Evolutionary conservation across 192 early-diverging fungal genomes (phyloP).

Genomic region (Geranomyces variabilis): DNA sequence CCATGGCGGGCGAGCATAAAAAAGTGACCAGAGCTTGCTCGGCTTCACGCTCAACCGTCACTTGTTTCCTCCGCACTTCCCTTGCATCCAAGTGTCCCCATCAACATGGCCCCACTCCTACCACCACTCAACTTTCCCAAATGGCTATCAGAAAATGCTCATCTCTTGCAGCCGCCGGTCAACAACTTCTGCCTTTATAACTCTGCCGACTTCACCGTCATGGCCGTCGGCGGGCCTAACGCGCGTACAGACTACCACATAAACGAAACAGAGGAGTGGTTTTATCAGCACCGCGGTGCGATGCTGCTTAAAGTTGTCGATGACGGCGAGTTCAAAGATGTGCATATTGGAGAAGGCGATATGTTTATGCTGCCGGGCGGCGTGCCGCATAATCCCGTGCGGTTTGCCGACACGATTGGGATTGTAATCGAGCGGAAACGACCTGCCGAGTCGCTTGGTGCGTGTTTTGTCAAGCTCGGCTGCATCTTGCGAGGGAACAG

Average conservation of each 20-base stretch:
- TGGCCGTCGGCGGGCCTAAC: conserved; percentile 92
- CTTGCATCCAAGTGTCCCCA: neutral
- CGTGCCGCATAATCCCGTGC: conserved; percentile 93
- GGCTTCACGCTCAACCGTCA: no score
- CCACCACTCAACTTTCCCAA: conserved; percentile 86
- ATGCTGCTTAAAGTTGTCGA: conserved; percentile 92
- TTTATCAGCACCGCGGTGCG: conserved; percentile 91
- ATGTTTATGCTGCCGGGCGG: conserved; percentile 94
- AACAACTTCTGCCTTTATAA: conserved; percentile 89
- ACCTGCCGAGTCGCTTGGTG: conserved; percentile 49
- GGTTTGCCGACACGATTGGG: conserved; percentile 92
- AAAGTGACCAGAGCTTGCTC: no score
- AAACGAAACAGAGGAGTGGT: conserved; percentile 99
- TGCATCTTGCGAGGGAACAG: no score
- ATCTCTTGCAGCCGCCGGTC: conserved; percentile 90
- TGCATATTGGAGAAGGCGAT: conserved; percentile 87
- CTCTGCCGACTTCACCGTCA: conserved; percentile 82
- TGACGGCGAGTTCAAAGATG: conserved; percentile 67
- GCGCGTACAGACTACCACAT: conserved; percentile 95
- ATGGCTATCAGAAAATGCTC: conserved; percentile 84
- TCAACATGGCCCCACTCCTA: conserved; percentile 48
- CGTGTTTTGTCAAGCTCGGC: neutral
- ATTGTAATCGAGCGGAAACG: conserved; percentile 93
- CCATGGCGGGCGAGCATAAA: conserved; percentile 49
- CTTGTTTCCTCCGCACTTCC: neutral